Percentiles rank a stretch among this genome's conserved stretches.
These are phyloP conservation scores for Xylaria venustula DNA, from an alignment of 495 filamentous ascomycete genomes.

Conservation along the genomic window DNA sequence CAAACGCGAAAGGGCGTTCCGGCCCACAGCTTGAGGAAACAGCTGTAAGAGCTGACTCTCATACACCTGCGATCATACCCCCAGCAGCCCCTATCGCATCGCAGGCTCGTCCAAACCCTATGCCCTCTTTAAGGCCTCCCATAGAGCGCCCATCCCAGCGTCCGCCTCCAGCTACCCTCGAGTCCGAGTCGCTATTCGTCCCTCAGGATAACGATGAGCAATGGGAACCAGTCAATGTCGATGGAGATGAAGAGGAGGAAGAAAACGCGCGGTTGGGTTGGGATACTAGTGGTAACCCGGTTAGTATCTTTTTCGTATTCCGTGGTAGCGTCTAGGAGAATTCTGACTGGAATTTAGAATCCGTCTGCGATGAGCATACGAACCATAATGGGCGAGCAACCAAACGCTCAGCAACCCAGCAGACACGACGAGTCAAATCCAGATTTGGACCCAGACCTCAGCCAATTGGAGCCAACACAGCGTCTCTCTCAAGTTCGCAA, in stretches of 20 bases:
- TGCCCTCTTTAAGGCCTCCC: constrained; percentile 29
- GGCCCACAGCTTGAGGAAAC: constrained; percentile 36
- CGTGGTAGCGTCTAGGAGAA: not conserved
- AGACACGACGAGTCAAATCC: constrained; percentile 18
- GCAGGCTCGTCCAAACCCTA: constrained; percentile 18
- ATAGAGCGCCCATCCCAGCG: constrained; percentile 41
- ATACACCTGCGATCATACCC: constrained; percentile 25
- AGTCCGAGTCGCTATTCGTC: constrained; percentile 76
- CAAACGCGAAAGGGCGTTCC: constrained; percentile 28
- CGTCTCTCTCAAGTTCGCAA: constrained; percentile 56
- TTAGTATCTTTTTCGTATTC: constrained; percentile 23
- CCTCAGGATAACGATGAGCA: constrained; percentile 69
- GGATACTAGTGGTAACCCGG: constrained; percentile 66
- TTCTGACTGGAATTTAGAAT: constrained; percentile 33
- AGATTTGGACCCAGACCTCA: constrained; percentile 25
- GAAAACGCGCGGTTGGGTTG: constrained; percentile 63
- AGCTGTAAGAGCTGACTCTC: constrained; percentile 37
- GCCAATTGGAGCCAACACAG: constrained; percentile 64
- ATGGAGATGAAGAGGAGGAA: constrained; percentile 66
- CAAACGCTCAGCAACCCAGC: constrained; percentile 26
- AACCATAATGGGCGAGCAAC: constrained; percentile 18
- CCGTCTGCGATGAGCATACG: constrained; percentile 37
- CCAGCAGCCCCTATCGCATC: constrained; percentile 12
- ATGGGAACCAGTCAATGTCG: constrained; percentile 80
- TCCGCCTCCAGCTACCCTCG: constrained; percentile 60